A percentile compares a stretch with the other conserved stretches of the same genome.
These are phyloP conservation scores for Tylopilus balloui DNA, from an alignment of 768 basidiomycete genomes.

Conservation along the genomic window DNA sequence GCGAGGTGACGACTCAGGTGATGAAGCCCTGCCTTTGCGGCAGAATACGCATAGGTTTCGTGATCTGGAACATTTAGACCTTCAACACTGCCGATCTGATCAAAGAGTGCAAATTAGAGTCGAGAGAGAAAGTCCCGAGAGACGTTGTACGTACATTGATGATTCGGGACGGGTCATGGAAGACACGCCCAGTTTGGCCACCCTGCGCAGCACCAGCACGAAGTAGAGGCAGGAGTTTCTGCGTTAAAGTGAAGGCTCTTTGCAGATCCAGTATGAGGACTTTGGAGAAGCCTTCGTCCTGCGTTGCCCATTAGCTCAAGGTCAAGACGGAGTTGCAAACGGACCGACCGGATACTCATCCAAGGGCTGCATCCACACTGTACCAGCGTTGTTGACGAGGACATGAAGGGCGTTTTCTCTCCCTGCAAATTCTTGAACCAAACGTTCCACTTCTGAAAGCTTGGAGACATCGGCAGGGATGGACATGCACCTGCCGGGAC, in stretches of 20 bases:
- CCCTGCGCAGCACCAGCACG: constrained; percentile 41
- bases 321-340: constrained; percentile 2
- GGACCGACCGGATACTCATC: constrained; percentile 42
- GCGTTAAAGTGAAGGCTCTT: constrained; percentile 60
- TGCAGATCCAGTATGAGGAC: constrained; percentile 59
- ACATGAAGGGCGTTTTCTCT: constrained; percentile 53
- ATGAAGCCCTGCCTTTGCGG: constrained; percentile 59
- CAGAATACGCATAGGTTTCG: constrained; percentile 63
- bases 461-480: constrained; percentile 54
- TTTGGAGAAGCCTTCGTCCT: constrained; percentile 58
- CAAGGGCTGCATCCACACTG: constrained; percentile 48
- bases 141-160: constrained; percentile 45
- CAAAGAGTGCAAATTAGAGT: not conserved
- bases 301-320: not conserved
- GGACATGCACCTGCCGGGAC: constrained; percentile 50
- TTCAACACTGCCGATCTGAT: constrained; percentile 60
- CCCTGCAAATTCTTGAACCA: constrained; percentile 46
- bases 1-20: constrained; percentile 58
- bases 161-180: constrained; percentile 49
- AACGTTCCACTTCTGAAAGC: constrained; percentile 47
- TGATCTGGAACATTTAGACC: constrained; percentile 47
- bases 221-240: constrained; percentile 55
- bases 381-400: constrained; percentile 63
- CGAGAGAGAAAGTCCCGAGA: not conserved
- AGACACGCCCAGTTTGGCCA: constrained; percentile 34